Evolutionary conservation across 1,139 yeast species (phyloP), one percentile per base, ranked within the genome.

Genomic region (Nadsonia starkeyi-henricii): DNA sequence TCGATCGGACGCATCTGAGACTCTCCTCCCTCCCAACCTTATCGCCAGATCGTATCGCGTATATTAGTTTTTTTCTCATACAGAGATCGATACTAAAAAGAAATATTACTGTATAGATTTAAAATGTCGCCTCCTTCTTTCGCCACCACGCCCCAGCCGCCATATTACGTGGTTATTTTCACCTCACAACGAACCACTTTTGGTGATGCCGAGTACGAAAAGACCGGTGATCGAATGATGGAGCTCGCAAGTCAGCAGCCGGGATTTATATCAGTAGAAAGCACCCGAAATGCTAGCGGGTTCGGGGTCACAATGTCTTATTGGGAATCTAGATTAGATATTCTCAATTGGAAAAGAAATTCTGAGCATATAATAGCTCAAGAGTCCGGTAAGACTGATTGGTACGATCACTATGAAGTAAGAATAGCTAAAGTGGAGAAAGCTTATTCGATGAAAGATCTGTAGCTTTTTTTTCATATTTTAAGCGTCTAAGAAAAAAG

Each of bases 291-390:
- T 13, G 36, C 37, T 2, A 26, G 19, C 7, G 43, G 43, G 39
- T 28, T 43, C n/a, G 45, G 45, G n/a, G 19, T 43, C 2, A 43
- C 45, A 2, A 18, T 43, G 7, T 43, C 45, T 21, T 43, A 43
- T 26, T 43, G 45, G 45, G 36, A 26, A 13, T 28, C 45, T 17
- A 15, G 20, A 5, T 15, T 15, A 3, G 37, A 15, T 9, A 26
- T 26, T 30, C 9, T 9, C n/a, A 15, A 20, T 20, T 43, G 45
- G 45, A 43, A 43, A 15, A 43, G 19, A 19, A 26, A 21, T 12
- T 19, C 20, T 5, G 37, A 43, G 21, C 45, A 43, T 20, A 7
- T 13, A 19, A 36, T 23, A 7, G 26, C 46, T 7, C 43, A 41
- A 19, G 26, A 20, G 15, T 8, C 8, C 19, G 43, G 43, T 9